phyloP scores from a whole-genome alignment of 2,329 filamentous ascomycete species.

The Lasiodiplodia hormozganensis region DNA sequence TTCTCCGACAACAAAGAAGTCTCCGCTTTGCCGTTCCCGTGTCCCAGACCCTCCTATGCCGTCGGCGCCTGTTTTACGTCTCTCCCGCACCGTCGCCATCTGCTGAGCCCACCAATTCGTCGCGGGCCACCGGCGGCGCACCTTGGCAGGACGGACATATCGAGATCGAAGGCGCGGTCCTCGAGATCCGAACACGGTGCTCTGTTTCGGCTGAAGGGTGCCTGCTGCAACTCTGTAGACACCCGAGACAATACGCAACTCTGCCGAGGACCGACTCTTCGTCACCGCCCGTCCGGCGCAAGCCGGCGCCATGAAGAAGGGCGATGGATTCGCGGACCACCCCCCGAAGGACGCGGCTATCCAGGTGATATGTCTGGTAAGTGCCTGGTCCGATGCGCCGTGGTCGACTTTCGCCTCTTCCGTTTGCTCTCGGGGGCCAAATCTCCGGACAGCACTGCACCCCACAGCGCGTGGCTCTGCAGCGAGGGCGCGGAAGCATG shows the following conservation, averaged over 20 bases:
- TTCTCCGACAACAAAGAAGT: conserved; percentile 11
- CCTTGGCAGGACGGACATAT: conserved; percentile 2
- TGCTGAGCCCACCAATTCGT: background rate
- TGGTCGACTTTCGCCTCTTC: background rate
- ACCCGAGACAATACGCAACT: conserved; percentile 12
- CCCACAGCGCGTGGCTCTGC: conserved; percentile 3
- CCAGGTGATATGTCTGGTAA: conserved; percentile 58
- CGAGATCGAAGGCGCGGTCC: background rate
- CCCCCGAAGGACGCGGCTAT: conserved; percentile 49
- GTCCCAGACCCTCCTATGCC: conserved; percentile 11
- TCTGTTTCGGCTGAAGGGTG: background rate
- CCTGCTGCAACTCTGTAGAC: background rate
- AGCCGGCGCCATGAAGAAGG: conserved; percentile 50
- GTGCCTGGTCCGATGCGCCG: conserved; percentile 32
- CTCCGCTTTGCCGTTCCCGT: background rate
- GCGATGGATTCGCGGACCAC: conserved; percentile 43
- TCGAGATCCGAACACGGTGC: background rate
- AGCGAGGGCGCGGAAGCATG: conserved; percentile 14
- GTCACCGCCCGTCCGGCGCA: conserved; percentile 9
- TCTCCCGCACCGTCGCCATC: background rate
- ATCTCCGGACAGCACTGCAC: conserved; percentile 1
- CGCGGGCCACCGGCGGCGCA: background rate
- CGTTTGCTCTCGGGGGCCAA: conserved; percentile 2
- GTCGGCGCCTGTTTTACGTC: background rate
- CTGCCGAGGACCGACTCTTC: conserved; percentile 20